Base-by-base conservation (phyloP, 2,329 filamentous ascomycete species). In the Conoideocrella luteorostrata region DNA sequence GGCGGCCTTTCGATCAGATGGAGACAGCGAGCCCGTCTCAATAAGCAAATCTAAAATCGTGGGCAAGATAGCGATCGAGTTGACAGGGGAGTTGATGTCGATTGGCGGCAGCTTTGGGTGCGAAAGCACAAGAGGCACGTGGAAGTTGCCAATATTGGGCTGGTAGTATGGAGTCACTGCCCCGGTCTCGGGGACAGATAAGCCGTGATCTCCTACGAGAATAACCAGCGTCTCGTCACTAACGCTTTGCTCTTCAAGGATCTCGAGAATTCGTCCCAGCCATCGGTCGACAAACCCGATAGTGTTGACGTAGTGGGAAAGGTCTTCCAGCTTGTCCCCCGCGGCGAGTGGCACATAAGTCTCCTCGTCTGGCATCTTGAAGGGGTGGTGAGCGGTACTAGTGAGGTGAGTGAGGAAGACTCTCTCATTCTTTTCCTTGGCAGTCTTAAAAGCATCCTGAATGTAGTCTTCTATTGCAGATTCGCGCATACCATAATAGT, bases 351-450 rank as follows among this genome's bases (percentile, higher is more conserved):
- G 57, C 0, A 60, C 49, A 6, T 59, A 59, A 3, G 44, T 35
- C 21, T 61, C 61, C 0, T 51, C 53, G 4, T 50, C 52, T 7
- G 61, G 61, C 40, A 65, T 50, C 5, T 49, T 50, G 30, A 63
- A 65, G 7, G 59, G 57, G 34, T 65, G 61, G 42, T 65, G 62
- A 3, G 56, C 58, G 4, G 62, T 65, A 46, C 61, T 64, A 3
- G 63, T 65, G 3, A 65, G 43, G 44, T 65, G 63, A 2, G 60
- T 58, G 2, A 65, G 43, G 24, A 65, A 65, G 1, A 64, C 50
- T 9, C 62, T 54, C 32, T 62, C 54, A 12, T 63, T 52, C 1
- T 55, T 56, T 30, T 57, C 49, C 23, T 51, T 56, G 7, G 62
- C 60, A 4, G 49, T 46, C 2, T 45, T 45, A 18, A 65, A 63